Base-by-base conservation (phyloP, 148 eudicot genomes). In the Rhododendron kiyosumense region DNA sequence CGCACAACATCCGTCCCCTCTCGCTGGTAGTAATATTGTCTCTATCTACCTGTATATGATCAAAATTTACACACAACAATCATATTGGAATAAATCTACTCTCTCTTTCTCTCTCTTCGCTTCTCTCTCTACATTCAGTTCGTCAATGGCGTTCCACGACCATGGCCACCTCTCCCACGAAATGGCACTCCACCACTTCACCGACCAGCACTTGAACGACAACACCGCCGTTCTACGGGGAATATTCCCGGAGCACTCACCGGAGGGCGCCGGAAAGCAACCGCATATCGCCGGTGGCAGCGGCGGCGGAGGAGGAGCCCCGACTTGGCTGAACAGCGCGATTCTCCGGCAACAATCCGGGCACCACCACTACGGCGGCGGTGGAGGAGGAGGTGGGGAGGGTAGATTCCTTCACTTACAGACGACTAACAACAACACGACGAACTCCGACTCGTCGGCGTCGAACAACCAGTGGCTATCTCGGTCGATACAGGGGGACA, bases 301-400 rank as follows among this genome's bases (percentile, higher is more conserved):
- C 75, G 22, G 78, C 15, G 45, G 78, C 7, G 78, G 78, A 30
- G 45, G 79, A 2, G 61, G 61, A 52, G 83, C 86, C 1, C 90
- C 93, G 43, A 88, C 92, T n/a, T 91, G 93, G 92, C 91, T 90
- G 30, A 90, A 88, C 91, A 88, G 85, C 84, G 91, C 90, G 2
- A 84, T 91, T 77, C 91, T 90, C 78, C 88, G 90, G n/a, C 89
- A 84, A 46, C 86, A 86, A 30, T 6, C 76, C 38, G 18, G 75
- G 78, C 51, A 24, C 59, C 30, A 12, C 81, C 46, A 52, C 82
- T 15, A 14, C 41, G 76, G 76, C 22, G 76, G 76, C 2, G 76
- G 75, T 7, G 74, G 74, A 10, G 74, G 74, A 3, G 76, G 76
- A 1, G 76, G 41, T 30, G 76, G 76, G 15, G 76, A 71, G 20